Conservation (phyloP, 257 asterid genomes). For the Nicotiana noctiflora region DNA sequence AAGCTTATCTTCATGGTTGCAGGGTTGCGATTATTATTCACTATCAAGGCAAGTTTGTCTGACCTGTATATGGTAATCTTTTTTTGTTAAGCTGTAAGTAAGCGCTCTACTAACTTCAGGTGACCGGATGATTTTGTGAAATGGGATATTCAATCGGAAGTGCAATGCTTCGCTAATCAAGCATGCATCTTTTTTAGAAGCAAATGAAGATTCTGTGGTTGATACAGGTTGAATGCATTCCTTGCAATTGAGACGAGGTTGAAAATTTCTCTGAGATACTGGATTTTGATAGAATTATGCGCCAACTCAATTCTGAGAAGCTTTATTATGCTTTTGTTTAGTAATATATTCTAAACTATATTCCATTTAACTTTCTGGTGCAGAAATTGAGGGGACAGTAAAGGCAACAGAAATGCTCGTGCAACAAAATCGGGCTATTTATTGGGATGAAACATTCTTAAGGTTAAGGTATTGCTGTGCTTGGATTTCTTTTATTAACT, state of each 20-base stretch:
- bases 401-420: not conserved
- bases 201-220: not conserved
- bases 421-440: not conserved
- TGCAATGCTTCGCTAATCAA: not conserved
- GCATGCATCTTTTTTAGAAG: not conserved
- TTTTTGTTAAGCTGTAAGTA: slow-evolving; percentile 8
- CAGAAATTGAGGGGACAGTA: not conserved
- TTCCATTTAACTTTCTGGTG: not conserved
- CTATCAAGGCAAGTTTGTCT: slow-evolving; percentile 6
- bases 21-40: not conserved
- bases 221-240: not conserved
- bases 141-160: not conserved
- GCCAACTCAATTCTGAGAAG: not conserved
- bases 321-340: not conserved
- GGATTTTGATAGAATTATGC: not conserved
- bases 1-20: slow-evolving; percentile 11
- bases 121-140: not conserved
- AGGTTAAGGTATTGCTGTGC: slow-evolving; percentile 1
- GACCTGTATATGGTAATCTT: not conserved
- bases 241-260: not conserved
- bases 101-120: slow-evolving; percentile 1
- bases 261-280: not conserved
- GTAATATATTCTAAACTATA: not conserved
- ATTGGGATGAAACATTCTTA: not conserved
- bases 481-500: not conserved